These are phyloP conservation scores for Boletales sp. DNA, from an alignment of 768 basidiomycete species.

Conservation along the genomic window DNA sequence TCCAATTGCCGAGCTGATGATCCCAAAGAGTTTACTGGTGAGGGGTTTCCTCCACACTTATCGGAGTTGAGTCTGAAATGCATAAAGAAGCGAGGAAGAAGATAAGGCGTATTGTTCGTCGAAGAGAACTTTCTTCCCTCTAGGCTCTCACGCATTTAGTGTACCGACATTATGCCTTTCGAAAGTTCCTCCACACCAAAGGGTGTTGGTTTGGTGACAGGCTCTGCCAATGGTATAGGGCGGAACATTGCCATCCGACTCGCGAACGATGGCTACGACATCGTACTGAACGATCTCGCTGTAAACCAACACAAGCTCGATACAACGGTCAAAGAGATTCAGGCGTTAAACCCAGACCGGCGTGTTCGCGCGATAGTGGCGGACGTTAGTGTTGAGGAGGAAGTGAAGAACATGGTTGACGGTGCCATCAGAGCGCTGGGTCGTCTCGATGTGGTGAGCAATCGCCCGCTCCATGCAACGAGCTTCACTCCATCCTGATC, in stretches of 20 bases:
- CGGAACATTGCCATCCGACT: constrained; percentile 33
- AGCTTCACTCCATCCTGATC: constrained; percentile 2
- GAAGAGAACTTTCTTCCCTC: not conserved
- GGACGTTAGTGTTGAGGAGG: constrained; percentile 27
- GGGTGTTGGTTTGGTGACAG: constrained; percentile 31
- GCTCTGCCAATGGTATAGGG: constrained; percentile 33
- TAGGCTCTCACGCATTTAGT: not conserved
- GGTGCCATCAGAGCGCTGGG: constrained; percentile 23
- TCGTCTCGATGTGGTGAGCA: constrained; percentile 34
- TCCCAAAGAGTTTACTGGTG: too few relatives aligned
- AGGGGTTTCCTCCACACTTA: too few relatives aligned
- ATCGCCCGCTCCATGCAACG: not conserved
- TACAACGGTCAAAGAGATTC: constrained; percentile 12
- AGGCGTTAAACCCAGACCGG: constrained; percentile 2
- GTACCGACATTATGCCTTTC: constrained; percentile 1
- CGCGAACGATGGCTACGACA: constrained; percentile 34
- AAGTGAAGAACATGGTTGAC: constrained; percentile 31
- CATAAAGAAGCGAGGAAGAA: too few relatives aligned
- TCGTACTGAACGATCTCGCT: constrained; percentile 34
- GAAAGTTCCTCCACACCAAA: constrained; percentile 11
- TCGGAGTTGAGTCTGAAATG: not conserved
- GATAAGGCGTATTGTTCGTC: too few relatives aligned
- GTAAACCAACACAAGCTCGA: constrained; percentile 17
- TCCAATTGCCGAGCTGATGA: too few relatives aligned
- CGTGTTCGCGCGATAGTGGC: constrained; percentile 12